Conservation (phyloP, 352 stramenopile genomes). For the Phytophthora pistaciae region DNA sequence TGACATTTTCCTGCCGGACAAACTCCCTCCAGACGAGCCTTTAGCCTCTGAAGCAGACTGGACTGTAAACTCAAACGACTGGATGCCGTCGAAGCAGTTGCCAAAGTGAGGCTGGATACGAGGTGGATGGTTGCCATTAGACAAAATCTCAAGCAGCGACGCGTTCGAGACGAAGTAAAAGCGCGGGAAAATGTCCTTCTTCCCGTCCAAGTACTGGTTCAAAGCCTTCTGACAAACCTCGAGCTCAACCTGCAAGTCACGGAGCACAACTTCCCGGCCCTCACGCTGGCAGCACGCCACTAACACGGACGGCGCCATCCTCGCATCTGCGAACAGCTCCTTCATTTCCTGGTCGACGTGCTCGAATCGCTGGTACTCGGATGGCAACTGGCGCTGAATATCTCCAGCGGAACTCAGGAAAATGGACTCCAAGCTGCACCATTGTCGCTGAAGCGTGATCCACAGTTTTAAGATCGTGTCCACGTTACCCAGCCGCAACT, state of each 20-base stretch:
- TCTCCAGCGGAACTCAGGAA: constrained; percentile 93
- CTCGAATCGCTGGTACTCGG: constrained; percentile 92
- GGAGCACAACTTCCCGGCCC: constrained; percentile 82
- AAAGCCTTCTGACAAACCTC: constrained; percentile 97
- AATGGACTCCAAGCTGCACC: constrained; percentile 96
- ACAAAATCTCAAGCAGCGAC: constrained; percentile 95
- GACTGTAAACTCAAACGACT: constrained; percentile 74
- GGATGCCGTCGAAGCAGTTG: constrained; percentile 93
- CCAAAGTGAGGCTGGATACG: constrained; percentile 91
- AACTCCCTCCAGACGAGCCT: constrained; percentile 5
- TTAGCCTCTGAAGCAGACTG: constrained; percentile 25
- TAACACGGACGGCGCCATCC: constrained; percentile 75
- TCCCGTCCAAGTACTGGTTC: constrained; percentile 96
- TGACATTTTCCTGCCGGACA: constrained; percentile 27
- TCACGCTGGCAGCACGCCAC: constrained; percentile 80
- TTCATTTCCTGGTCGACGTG: constrained; percentile 90
- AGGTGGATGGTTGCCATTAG: constrained; percentile 91
- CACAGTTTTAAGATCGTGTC: constrained; percentile 95
- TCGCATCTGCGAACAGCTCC: constrained; percentile 71
- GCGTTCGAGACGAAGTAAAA: constrained; percentile 98
- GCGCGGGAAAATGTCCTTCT: constrained; percentile 97
- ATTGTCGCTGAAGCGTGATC: constrained; percentile 91
- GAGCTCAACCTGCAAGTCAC: constrained; percentile 88
- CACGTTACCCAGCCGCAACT: constrained; percentile 91
- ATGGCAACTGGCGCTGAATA: constrained; percentile 93